Conservation (phyloP, 441 rosid genomes). For the Erysimum pusillum region DNA sequence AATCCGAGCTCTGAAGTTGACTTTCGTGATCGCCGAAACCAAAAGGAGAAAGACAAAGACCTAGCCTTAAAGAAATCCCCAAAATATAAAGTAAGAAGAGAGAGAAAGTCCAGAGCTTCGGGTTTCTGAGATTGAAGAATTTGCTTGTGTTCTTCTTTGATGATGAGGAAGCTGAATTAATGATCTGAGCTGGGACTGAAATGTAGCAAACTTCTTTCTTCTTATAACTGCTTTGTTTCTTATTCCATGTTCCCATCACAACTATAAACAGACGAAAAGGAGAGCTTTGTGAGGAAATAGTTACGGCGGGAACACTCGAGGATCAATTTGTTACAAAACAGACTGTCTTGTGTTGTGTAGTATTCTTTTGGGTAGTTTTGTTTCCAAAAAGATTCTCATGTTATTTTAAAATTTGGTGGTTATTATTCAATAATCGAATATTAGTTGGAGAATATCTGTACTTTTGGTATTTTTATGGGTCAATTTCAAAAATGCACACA, state of each 20-base stretch:
- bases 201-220: constrained; percentile 62
- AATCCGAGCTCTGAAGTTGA: constrained; percentile 41
- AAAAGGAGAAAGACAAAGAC: constrained; percentile 58
- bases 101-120: constrained; percentile 60
- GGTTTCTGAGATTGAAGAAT: constrained; percentile 47
- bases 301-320: constrained; percentile 53
- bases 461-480: neutral
- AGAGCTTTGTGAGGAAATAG: constrained; percentile 8
- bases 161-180: constrained; percentile 67
- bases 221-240: constrained; percentile 44
- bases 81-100: constrained; percentile 68
- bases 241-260: constrained; percentile 69
- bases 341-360: constrained; percentile 8
- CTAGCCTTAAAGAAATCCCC: constrained; percentile 54
- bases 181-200: constrained; percentile 76
- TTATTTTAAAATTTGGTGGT: constrained; percentile 8
- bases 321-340: constrained; percentile 26
- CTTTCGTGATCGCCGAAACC: constrained; percentile 48
- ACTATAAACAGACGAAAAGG: neutral
- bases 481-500: constrained; percentile 33
- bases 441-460: constrained; percentile 37
- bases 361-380: neutral
- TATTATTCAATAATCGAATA: constrained; percentile 32
- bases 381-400: constrained; percentile 36
- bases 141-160: constrained; percentile 50